Base-by-base conservation (phyloP, 345 rosid genomes). In the Excoecaria agallocha region DNA sequence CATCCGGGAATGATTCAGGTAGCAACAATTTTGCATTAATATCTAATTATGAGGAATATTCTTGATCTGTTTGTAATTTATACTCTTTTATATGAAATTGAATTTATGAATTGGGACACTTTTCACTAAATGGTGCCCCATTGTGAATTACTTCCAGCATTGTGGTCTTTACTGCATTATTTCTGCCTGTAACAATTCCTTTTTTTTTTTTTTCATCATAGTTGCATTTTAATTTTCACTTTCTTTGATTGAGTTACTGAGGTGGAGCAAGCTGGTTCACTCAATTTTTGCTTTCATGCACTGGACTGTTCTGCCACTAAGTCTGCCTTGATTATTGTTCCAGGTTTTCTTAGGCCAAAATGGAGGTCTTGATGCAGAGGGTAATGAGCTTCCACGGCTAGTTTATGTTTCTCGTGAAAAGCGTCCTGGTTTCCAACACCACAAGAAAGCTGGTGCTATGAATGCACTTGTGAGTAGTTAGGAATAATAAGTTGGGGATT, bases 1-100 rank as follows among this genome's bases (percentile, higher is more conserved):
- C 98, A 94, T 88, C 98, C 98, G 15, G 97, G 98, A 82, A 94
- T 94, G 98, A 94, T 94, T 72, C 97, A 94, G 96, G 98, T 92
- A 71, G 81, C 12, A 55, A 10, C 54, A 37, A 20, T 68, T 76
- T 59, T 38, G n/a, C 54, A 19, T 55, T 72, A 46, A 77, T 16
- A 56, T 78, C 15, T 71, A 41, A 57, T 66, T 71, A 22, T 71
- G 15, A 57, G 35, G 68, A 19, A 5, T 37, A 49, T 60, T 15
- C 0, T 56, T 49, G 8, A 12, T 37, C 19, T 5, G 22, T 30
- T 30, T 30, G 30, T 37, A 37, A 62, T 6, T 7, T 12, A 16
- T 16, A 8, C 8, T 16, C 11, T 16, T 37, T 38, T 4, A 38
- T 35, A 2, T 3, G 66, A 62, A 16, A 37, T 38, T 35, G 19